Evolutionary conservation across 2,329 filamentous ascomycete species (phyloP).

Genomic region (Diaporthe sp.): DNA sequence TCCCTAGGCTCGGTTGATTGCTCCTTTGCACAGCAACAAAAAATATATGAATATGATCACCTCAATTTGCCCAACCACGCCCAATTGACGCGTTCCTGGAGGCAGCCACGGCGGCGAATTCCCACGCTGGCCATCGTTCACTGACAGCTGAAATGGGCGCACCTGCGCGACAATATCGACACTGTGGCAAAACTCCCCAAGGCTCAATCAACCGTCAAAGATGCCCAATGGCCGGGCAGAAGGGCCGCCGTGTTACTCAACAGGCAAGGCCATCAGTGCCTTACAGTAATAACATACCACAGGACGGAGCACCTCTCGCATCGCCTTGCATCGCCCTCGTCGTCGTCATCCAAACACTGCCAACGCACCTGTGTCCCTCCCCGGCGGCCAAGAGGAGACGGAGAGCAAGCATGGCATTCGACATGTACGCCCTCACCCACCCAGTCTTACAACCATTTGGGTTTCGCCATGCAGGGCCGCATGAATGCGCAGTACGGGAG

Average conservation of each 20-base stretch:
- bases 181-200: not conserved
- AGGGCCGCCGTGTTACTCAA: not conserved
- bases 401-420: not conserved
- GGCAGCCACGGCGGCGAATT: conserved; percentile 8
- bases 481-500: conserved; percentile 22
- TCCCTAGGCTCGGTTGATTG: not conserved
- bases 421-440: not conserved
- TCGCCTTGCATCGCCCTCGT: not conserved
- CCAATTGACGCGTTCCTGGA: not conserved
- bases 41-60: conserved; percentile 3
- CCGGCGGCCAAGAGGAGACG: conserved; percentile 1
- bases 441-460: no score
- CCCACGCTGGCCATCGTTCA: not conserved
- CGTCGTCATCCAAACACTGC: conserved; percentile 19
- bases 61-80: conserved; percentile 1
- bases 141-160: not conserved
- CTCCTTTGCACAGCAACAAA: conserved; percentile 14
- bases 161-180: not conserved
- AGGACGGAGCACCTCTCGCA: no score
- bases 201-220: conserved; percentile 12
- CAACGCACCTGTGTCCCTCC: conserved; percentile 22
- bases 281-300: not conserved
- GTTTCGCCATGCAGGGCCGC: conserved; percentile 7
- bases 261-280: conserved; percentile 4
- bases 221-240: not conserved